Conservation (phyloP, 2,329 filamentous ascomycete species). For the Tolypocladium paradoxum region DNA sequence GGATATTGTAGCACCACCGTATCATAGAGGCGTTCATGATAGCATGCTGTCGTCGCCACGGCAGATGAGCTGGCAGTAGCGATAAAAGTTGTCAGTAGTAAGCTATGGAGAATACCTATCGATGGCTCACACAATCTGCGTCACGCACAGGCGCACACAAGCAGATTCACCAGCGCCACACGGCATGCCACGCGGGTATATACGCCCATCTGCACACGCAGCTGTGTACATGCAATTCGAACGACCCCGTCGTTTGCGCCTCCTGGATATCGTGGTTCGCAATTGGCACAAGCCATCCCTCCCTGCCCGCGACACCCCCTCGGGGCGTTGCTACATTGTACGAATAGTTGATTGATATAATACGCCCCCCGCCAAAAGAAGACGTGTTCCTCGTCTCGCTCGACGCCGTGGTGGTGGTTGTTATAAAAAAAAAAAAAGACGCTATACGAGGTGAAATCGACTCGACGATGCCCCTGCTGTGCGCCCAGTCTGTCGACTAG, state of each 20-base stretch:
- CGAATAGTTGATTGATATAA: no score
- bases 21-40: neutral
- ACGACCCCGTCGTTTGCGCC: neutral
- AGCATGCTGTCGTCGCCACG: neutral
- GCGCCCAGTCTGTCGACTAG: neutral
- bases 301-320: neutral
- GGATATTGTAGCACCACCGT: neutral
- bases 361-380: neutral
- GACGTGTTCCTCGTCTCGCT: neutral
- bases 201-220: neutral
- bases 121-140: neutral
- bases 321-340: no score
- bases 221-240: neutral
- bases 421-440: neutral
- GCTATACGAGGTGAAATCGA: neutral
- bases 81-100: rapidly evolving
- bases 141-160: no score
- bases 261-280: neutral
- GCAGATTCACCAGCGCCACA: neutral
- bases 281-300: neutral
- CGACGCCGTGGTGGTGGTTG: neutral
- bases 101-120: neutral
- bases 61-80: no score
- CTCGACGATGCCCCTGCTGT: no score
- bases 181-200: neutral